Evolutionary conservation across 1,139 yeast genomes (phyloP).

Genomic region (Blastobotrys persicus): DNA sequence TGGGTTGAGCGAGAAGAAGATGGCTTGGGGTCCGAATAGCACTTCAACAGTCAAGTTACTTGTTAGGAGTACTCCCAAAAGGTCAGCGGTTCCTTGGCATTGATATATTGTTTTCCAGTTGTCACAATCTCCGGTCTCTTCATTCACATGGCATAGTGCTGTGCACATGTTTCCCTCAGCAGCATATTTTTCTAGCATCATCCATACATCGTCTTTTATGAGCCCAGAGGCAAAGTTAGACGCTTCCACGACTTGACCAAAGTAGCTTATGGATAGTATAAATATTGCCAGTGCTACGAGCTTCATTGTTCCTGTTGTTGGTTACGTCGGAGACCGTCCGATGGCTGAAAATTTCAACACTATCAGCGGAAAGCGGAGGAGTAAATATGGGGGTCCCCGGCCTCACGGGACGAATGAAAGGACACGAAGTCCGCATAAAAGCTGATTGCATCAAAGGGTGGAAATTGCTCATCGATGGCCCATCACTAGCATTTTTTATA

Average conservation of each 20-base stretch:
- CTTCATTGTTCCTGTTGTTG: not conserved
- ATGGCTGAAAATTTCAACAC: conserved; percentile 1
- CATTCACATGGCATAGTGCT: not conserved
- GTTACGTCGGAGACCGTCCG: not conserved
- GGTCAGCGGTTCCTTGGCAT: conserved; percentile 4
- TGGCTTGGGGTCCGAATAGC: conserved; percentile 1
- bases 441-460: conserved; percentile 3
- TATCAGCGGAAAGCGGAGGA: not conserved
- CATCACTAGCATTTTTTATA: conserved; percentile 18
- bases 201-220: not conserved
- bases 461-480: conserved; percentile 19
- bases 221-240: not conserved
- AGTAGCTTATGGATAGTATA: not conserved
- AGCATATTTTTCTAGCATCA: not conserved
- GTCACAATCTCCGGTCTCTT: not conserved
- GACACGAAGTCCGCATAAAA: not conserved
- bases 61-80: conserved; percentile 1
- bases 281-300: not conserved
- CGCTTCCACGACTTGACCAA: not conserved
- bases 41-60: conserved; percentile 4
- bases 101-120: not conserved
- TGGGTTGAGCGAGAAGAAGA: not conserved
- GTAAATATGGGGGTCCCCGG: conserved; percentile 17
- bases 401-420: conserved; percentile 9
- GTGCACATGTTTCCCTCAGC: not conserved